phyloP scores from a whole-genome alignment of 306 rosid genomes.

The Cyclanthera cordifolia region DNA sequence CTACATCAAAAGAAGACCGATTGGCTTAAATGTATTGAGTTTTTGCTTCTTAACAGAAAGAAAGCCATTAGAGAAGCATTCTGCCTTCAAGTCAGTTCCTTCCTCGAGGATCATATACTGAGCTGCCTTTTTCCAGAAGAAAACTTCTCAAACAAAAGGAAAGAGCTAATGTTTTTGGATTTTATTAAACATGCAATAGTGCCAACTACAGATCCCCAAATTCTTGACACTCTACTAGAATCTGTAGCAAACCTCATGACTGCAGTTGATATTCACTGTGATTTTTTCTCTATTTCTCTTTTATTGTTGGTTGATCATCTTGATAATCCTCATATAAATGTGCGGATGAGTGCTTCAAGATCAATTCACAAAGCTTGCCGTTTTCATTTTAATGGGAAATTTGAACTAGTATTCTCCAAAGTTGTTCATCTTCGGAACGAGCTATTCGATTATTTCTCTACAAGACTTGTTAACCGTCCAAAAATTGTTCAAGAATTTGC shows the following conservation, averaged over 20 bases:
- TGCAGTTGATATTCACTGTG: conserved; percentile 50
- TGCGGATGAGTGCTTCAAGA: conserved; percentile 69
- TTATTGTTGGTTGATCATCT: conserved; percentile 79
- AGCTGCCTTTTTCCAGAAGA: conserved; percentile 39
- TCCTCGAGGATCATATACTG: conserved; percentile 45
- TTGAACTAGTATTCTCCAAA: conserved; percentile 46
- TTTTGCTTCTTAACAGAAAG: conserved; percentile 44
- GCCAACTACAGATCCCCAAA: conserved; percentile 40
- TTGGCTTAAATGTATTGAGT: conserved; percentile 55
- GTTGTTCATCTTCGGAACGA: conserved; percentile 60
- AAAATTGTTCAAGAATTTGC: conserved; percentile 75
- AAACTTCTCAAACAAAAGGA: conserved; percentile 30
- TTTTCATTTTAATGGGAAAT: conserved; percentile 66
- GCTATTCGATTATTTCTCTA: conserved; percentile 64
- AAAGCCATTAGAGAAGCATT: conserved; percentile 71
- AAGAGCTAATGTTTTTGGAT: conserved; percentile 48
- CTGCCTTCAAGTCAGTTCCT: conserved; percentile 67
- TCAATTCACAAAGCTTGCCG: conserved; percentile 59
- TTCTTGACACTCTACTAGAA: conserved; percentile 66
- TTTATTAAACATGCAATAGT: conserved; percentile 42
- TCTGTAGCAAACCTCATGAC: conserved; percentile 65
- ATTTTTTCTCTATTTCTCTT: conserved; percentile 49
- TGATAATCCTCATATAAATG: conserved; percentile 59
- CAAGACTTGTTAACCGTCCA: conserved; percentile 50
- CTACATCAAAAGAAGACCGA: conserved; percentile 36